Conservation (phyloP, 352 stramenopile genomes). For the Globisporangium carolinianum region DNA sequence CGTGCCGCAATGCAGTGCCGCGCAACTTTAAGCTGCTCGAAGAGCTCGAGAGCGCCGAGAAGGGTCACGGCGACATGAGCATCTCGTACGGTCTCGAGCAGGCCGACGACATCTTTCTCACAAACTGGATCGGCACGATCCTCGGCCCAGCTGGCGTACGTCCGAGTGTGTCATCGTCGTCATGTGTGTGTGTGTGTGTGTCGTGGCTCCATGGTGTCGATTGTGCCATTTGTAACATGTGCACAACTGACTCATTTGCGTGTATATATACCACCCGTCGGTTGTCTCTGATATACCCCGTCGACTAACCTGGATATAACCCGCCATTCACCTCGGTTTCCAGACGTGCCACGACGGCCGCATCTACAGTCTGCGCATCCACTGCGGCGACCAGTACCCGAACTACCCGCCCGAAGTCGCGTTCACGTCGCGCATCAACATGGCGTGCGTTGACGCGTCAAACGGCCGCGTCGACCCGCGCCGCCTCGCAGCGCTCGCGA, state of each 20-base stretch:
- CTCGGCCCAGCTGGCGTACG: slow-evolving; percentile 92
- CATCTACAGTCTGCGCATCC: slow-evolving; percentile 95
- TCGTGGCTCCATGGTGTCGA: neutral
- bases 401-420: slow-evolving; percentile 89
- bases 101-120: slow-evolving; percentile 96
- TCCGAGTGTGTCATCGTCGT: slow-evolving; percentile 10
- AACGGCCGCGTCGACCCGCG: slow-evolving; percentile 75
- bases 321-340: no score
- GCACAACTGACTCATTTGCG: no score
- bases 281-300: neutral
- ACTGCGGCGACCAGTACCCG: slow-evolving; percentile 94
- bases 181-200: neutral
- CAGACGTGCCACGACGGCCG: slow-evolving; percentile 94
- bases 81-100: slow-evolving; percentile 95
- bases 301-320: neutral
- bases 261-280: no score
- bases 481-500: slow-evolving; percentile 58
- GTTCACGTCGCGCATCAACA: slow-evolving; percentile 97
- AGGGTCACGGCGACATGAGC: slow-evolving; percentile 91
- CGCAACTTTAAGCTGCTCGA: slow-evolving; percentile 94
- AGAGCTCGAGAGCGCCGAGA: slow-evolving; percentile 90
- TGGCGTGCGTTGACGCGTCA: slow-evolving; percentile 93
- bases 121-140: slow-evolving; percentile 97
- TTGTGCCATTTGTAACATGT: neutral
- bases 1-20: slow-evolving; percentile 40